A percentile compares a stretch with the other conserved stretches of the same genome.
Evolutionary conservation across 192 early-diverging fungal genomes (phyloP).

Genomic region (Backusella circina): DNA sequence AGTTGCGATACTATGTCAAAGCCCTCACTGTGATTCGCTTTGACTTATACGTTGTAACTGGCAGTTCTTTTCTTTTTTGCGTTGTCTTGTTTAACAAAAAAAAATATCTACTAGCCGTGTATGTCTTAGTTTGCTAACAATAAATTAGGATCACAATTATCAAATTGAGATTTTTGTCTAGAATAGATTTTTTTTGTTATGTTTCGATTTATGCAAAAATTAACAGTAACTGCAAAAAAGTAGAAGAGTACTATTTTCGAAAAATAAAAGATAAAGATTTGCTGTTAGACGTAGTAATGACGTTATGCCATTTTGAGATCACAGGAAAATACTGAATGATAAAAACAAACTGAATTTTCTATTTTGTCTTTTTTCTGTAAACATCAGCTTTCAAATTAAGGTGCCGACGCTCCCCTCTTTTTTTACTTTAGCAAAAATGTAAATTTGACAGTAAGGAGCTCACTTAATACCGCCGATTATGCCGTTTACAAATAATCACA

Average conservation of each 20-base stretch:
- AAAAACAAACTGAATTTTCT: neutral
- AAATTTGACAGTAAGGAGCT: neutral
- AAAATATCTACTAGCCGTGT: neutral
- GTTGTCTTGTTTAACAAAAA: neutral
- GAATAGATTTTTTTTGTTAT: neutral
- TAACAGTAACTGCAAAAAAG: neutral
- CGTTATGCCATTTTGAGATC: neutral
- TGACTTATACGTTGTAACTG: neutral
- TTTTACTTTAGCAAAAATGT: neutral
- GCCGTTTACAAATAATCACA: neutral
- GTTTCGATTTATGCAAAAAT: neutral
- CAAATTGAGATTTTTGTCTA: neutral
- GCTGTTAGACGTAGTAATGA: neutral
- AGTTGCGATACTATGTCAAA: neutral
- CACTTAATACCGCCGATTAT: neutral
- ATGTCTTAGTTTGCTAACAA: neutral
- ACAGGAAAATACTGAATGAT: neutral
- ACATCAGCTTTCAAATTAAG: neutral
- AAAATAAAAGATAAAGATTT: neutral
- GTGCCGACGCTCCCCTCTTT: neutral
- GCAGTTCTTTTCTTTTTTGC: neutral
- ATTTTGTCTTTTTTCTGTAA: neutral
- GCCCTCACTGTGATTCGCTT: neutral
- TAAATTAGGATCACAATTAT: neutral
- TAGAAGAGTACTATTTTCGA: neutral